Evolutionary conservation across 1,284 basidiomycete genomes (phyloP), one percentile per base, ranked within the genome.

Genomic region (Naganishia sp.): DNA sequence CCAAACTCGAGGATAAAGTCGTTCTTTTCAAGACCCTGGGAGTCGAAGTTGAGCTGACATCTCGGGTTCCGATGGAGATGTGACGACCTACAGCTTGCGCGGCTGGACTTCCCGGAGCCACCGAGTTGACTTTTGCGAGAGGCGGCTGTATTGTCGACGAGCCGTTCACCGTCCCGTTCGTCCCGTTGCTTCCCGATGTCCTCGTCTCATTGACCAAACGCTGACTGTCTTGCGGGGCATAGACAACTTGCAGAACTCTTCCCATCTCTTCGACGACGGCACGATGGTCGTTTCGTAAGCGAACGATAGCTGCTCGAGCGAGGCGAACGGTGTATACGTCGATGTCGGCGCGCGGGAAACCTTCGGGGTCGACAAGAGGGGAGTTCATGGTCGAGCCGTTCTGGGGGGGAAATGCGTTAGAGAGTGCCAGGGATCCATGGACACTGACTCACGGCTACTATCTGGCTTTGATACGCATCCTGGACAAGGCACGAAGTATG

Each of bases 251-350:
- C 45, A 95, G 77, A 0, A 86, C 87, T 56, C 82, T 82, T 25
- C 82, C 86, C 66, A 94, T 86, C 46, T 85, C 82, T 68, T 87
- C 83, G 78, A 85, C 87, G n/a, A 90, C 78, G 25, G 77, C 82
- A 23, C 81, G 82, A 63, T 89, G 81, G 75, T 95, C 92, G 72
- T 94, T 95, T 67, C 87, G 83, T 51, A 94, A 81, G 28, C 77
- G 53, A 11, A 70, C 72, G 5, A 80, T 64, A 0, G 74, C 69
- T 0, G 76, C 67, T 41, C 81, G 75, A 7, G 92, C 90, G 63
- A 84, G 83, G 28, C 92, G 84, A 35, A 94, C 88, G 4, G 89
- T 86, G 75, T 88, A 92, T 21, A 95, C 83, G 74, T 95, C 92
- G 61, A 82, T 80, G 67, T 82, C 81, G 15, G 85, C 86, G 11